Evolutionary conservation across 768 basidiomycete genomes (phyloP), one percentile per base, ranked within the genome.

Genomic region (Botryobasidium botryosum): DNA sequence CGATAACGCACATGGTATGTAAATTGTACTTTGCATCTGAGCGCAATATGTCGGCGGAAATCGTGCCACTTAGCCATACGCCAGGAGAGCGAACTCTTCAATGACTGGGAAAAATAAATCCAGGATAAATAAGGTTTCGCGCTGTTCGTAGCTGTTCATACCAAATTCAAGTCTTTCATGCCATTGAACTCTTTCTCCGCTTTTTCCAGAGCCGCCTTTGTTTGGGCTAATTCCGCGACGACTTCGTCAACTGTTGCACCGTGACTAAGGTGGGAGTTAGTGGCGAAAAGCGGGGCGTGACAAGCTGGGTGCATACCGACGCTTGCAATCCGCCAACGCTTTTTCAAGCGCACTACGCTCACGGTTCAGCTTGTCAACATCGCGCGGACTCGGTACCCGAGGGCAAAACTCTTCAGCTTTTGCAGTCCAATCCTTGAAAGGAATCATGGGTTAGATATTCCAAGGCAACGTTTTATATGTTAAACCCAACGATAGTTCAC

Each of bases 11-110:
- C 39, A 39, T 45, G 31, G 10, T 45, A 17, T 21, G 20, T 8
- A 21, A 42, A 42, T 13, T 26, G 40, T 52, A 56, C 38, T 52
- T 84, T 77, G 74, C 83, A 82, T 13, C 85, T 75, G 24, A 87
- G 65, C n/a, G 87, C 81, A 51, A 90, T 90, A 54, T 86, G 80
- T 7, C 75, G 70, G 42, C 91, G 74, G 67, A 91, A 91, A 45
- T 83, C 76, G 45, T 82, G 72, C 91, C 92, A 96, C 53, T 73
- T 74, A 15, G 64, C 59, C 44, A 79, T 60, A 18, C 91, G 84
- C 12, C 65, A 56, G 18, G 70, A 59, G 31, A 90, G 67, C 0
- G 87, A 80, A 4, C 67, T 57, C 51, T 68, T 72, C 39, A 92
- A 67, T 21, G 72, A 69, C 86, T 91, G 45, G 3, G 28, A 13